Evolutionary conservation across 345 rosid species (phyloP), one percentile per base, ranked within the genome.

Genomic region (Pistacia vera): DNA sequence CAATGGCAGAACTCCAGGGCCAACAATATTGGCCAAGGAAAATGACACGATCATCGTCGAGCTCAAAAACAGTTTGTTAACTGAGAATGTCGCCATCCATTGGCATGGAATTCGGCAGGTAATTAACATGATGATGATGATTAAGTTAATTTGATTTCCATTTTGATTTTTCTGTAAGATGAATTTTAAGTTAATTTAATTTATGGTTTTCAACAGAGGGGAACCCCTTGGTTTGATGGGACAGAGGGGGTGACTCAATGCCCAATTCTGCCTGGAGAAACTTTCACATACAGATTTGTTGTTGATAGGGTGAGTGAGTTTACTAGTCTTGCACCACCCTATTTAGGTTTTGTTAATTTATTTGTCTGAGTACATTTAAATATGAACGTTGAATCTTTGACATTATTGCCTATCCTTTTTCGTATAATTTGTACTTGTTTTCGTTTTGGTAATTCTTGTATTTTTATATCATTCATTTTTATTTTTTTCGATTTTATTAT

Each of bases 21-120:
- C 90, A 0, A 78, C 93, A 11, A 88, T 91, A 55, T 5, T 67
- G 22, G 96, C 90, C 5, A 83, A 83, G 71, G 87, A 88, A 71
- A 86, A 90, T 41, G 96, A 94, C 59, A 88, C 93, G 2, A 46
- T 94, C 20, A 14, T 94, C n/a, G 92, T 92, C 7, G 90, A 92
- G 66, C 87, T 92, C 46, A 92, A 80, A 59, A 94, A 94, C 77
- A 84, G 83, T 54, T 77, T 94, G 77, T 16, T 80, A 9, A 92
- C 88, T 0, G 92, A 91, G 84, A 94, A 92, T 44, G 66, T 84
- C 0, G 93, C 84, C 70, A 4, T 38, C 7, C 7, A 54, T 44
- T 70, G 98, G 97, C 98, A 93, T 62, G 93, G 97, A 38, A 93
- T 93, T 36, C 78, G 91, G 17, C 91, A 92, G 85, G 93, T 85